These are phyloP conservation scores for Dryas alaskensis DNA, from an alignment of 306 rosid genomes.

Conservation along the genomic window DNA sequence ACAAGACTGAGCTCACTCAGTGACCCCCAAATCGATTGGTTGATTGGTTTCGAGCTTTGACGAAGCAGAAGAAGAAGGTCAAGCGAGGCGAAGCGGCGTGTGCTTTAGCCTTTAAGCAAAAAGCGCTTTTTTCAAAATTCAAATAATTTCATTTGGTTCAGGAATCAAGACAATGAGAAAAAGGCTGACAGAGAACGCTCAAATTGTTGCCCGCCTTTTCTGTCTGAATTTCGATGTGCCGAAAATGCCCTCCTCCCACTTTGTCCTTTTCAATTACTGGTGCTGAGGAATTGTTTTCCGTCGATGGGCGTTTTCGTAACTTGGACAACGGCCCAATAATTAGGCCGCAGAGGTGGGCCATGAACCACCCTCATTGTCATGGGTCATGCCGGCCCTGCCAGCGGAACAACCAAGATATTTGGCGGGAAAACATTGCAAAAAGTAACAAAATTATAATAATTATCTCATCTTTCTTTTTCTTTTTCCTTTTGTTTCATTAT, in stretches of 20 bases:
- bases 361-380: background rate
- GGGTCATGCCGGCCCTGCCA: background rate
- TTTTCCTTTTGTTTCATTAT: no score
- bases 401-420: slow-evolving; percentile 6
- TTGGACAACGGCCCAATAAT: background rate
- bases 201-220: slow-evolving; percentile 19
- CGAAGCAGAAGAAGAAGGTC: background rate
- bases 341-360: background rate
- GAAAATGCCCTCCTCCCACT: background rate
- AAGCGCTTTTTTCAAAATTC: slow-evolving; percentile 11
- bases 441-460: background rate
- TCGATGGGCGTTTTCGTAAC: slow-evolving; percentile 12
- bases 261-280: background rate
- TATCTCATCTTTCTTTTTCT: background rate
- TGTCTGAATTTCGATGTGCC: background rate
- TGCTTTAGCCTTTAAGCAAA: background rate
- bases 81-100: background rate
- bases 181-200: background rate
- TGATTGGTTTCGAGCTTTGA: background rate
- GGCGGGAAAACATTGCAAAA: slow-evolving; percentile 25
- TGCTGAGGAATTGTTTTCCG: background rate
- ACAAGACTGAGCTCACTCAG: background rate
- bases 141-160: background rate
- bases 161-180: slow-evolving; percentile 10
- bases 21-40: background rate